Base-by-base conservation (phyloP, 2,329 filamentous ascomycete species). In the Penicillium sp. region DNA sequence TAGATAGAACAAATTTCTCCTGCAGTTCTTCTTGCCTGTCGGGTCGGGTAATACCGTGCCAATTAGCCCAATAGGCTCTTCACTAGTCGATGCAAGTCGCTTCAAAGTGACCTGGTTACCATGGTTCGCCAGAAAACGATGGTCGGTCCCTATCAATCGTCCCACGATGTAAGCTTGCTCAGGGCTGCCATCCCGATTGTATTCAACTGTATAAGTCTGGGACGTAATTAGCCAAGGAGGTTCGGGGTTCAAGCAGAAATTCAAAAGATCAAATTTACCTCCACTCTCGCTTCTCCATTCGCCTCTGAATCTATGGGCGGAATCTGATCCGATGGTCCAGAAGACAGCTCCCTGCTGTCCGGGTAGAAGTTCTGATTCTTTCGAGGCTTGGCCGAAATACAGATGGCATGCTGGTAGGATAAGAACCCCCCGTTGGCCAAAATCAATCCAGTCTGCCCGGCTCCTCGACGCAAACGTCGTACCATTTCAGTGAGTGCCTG, bases 341-440 rank as follows among this genome's bases (percentile, higher is more conserved):
- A 67, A 3, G 78, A 74, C 7, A 84, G 65, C 2, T 76, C 74
- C 39, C 78, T 76, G 23, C 69, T 58, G 4, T 67, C 57, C 2
- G 82, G 81, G 65, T 85, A 85, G 2, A 63, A 52, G 2, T 61
- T 57, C 1, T 67, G 68, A 7, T 72, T 67, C 31, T 54, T 62
- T 43, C 64, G 63, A 8, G 81, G 78, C 9, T 68, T 58, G 0
- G 70, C 76, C 0, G 83, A 85, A 1, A 88, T 69, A 43, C 82
- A 79, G 0, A 88, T 62, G 3, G 79, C 83, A 61, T 87, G 80
- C 63, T 88, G 83, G 63, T 87, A 85, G 0, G 82, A 85, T n/a
- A 86, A 57, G 28, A 83, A 76, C 0, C 85, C 85, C 0, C 85
- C 85, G 60, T 88, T 88, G 1, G 85, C 85, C 13, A 88, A 76